Percentiles rank a stretch among this genome's conserved stretches.
Evolutionary conservation across 1,284 basidiomycete genomes (phyloP).

Genomic region (Naganishia liquefaciens): DNA sequence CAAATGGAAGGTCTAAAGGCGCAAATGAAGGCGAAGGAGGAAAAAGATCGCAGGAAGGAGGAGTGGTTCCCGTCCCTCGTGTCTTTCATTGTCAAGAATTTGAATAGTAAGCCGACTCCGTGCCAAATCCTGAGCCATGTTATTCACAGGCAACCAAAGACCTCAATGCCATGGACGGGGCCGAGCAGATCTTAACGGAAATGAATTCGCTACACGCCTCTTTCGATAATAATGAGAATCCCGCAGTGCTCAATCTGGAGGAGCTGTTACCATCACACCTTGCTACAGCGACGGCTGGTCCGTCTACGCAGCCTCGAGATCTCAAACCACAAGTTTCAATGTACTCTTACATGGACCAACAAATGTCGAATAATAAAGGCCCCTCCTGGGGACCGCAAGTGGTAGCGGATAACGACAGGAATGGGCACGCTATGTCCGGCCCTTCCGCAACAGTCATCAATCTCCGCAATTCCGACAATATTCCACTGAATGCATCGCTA

Average conservation of each 20-base stretch:
- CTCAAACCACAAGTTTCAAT: constrained; percentile 6
- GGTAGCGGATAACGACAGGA: not conserved
- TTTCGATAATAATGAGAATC: constrained; percentile 1
- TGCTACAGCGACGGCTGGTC: not conserved
- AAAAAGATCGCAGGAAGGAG: constrained; percentile 30
- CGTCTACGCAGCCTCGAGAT: too few relatives aligned
- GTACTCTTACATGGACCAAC: constrained; percentile 13
- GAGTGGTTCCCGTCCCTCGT: constrained; percentile 21
- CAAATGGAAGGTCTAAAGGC: constrained; percentile 44
- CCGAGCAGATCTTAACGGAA: constrained; percentile 5
- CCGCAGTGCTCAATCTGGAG: constrained; percentile 7
- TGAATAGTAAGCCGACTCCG: not conserved
- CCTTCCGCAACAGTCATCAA: not conserved
- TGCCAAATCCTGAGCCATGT: not conserved
- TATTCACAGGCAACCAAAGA: not conserved
- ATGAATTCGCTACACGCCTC: constrained; percentile 22
- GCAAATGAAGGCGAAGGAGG: constrained; percentile 44
- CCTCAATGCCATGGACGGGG: constrained; percentile 15
- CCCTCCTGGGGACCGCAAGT: constrained; percentile 2
- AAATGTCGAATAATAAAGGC: not conserved
- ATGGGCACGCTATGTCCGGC: not conserved
- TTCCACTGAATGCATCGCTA: not conserved
- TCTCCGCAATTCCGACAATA: not conserved
- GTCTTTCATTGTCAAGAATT: constrained; percentile 18
- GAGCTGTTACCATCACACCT: not conserved